These are phyloP conservation scores for Vickermania spadyakhi DNA, from an alignment of 208 protist genomes.

Conservation along the genomic window DNA sequence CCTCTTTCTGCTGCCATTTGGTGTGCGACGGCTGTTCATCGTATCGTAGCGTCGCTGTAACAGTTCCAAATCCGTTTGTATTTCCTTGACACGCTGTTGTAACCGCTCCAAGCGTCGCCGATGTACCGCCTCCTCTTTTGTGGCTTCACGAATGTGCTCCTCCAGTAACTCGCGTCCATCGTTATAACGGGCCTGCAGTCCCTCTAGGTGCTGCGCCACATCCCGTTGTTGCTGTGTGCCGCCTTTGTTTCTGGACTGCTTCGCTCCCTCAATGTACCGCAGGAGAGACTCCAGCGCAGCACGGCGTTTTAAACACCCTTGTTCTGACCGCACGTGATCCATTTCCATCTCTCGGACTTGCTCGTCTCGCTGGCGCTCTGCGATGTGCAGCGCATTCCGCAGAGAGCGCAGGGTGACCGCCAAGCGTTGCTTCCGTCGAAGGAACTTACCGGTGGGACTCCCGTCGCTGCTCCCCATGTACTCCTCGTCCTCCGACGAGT, in stretches of 20 bases:
- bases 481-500: not conserved
- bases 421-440: not conserved
- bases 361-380: not conserved
- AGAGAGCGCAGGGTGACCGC: not conserved
- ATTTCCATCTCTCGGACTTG: not conserved
- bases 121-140: not conserved
- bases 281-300: not conserved
- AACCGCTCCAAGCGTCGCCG: not conserved
- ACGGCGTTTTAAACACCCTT: not conserved
- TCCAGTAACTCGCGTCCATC: not conserved
- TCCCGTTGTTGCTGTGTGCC: not conserved
- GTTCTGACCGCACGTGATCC: not conserved
- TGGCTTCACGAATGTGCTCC: not conserved
- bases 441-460: not conserved
- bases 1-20: too few species aligned
- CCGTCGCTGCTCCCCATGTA: not conserved
- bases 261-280: not conserved
- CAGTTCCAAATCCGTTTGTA: too few species aligned
- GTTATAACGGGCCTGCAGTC: not conserved
- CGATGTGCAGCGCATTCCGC: not conserved
- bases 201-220: not conserved
- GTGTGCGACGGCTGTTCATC: too few species aligned
- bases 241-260: not conserved
- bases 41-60: too few species aligned
- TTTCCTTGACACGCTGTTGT: not conserved